Conservation (phyloP, 2,329 filamentous ascomycete genomes). For the Xylariomycetidae sp. region DNA sequence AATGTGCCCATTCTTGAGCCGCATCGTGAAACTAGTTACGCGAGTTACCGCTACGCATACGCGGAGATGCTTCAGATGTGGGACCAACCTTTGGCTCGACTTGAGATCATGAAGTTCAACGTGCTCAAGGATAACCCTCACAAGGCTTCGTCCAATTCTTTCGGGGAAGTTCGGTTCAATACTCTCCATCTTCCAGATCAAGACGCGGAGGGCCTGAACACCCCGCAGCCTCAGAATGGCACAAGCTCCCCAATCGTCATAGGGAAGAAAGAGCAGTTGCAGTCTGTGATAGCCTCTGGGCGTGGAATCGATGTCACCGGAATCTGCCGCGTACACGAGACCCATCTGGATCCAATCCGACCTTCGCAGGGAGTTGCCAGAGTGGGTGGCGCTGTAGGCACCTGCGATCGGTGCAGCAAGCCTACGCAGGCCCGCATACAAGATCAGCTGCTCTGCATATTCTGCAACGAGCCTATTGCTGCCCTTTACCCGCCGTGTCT, state of each 20-base stretch:
- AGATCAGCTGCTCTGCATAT: constrained; percentile 57
- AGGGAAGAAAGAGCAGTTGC: constrained; percentile 48
- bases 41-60: constrained; percentile 59
- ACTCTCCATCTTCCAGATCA: constrained; percentile 32
- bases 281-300: constrained; percentile 43
- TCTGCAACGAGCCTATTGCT: constrained; percentile 55
- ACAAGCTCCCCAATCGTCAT: constrained; percentile 48
- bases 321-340: constrained; percentile 57
- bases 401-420: constrained; percentile 43
- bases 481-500: constrained; percentile 57
- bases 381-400: constrained; percentile 33
- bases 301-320: constrained; percentile 58
- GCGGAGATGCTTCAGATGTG: constrained; percentile 65
- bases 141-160: constrained; percentile 18
- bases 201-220: constrained; percentile 28
- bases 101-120: constrained; percentile 67
- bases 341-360: constrained; percentile 54
- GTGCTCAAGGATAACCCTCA: constrained; percentile 45
- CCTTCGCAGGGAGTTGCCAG: constrained; percentile 40
- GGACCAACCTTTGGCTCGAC: constrained; percentile 54
- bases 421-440: constrained; percentile 45
- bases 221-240: constrained; percentile 29
- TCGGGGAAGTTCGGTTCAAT: constrained; percentile 18
- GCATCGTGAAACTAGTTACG: constrained; percentile 41
- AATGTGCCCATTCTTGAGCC: constrained; percentile 51